Conservation (phyloP, 2,329 filamentous ascomycete genomes). For the Colletotrichum incanum region DNA sequence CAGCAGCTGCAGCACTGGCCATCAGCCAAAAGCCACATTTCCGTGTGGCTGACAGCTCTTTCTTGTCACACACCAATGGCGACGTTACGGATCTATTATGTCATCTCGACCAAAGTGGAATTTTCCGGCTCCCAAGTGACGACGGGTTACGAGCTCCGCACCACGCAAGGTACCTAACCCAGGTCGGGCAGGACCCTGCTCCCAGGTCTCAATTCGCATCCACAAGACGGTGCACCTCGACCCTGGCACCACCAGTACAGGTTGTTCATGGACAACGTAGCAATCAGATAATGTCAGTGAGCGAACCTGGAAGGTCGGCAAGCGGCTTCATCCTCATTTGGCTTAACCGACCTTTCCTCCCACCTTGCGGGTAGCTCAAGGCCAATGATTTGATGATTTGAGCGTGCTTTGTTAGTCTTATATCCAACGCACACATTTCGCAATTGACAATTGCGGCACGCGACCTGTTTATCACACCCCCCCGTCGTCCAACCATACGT, state of each 20-base stretch:
- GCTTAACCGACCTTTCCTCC: neutral
- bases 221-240: neutral
- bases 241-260: too few species aligned
- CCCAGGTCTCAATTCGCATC: slow-evolving; percentile 13
- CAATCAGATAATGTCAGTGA: slow-evolving; percentile 15
- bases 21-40: neutral
- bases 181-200: slow-evolving; percentile 15
- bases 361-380: neutral
- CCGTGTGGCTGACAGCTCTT: neutral
- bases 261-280: neutral
- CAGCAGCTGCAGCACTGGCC: neutral
- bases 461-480: slow-evolving; percentile 8
- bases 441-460: slow-evolving; percentile 37
- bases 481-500: slow-evolving; percentile 6
- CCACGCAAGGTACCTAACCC: slow-evolving; percentile 5
- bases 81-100: neutral
- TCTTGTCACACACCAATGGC: neutral
- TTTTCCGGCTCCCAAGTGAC: neutral
- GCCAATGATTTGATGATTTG: neutral
- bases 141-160: slow-evolving; percentile 1
- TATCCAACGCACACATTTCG: slow-evolving; percentile 19
- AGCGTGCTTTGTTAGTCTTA: neutral
- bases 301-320: slow-evolving; percentile 10
- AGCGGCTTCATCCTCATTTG: neutral
- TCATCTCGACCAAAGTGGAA: neutral